Base-by-base conservation (phyloP, 1,284 basidiomycete species). In the Ganoderma lingzhi region DNA sequence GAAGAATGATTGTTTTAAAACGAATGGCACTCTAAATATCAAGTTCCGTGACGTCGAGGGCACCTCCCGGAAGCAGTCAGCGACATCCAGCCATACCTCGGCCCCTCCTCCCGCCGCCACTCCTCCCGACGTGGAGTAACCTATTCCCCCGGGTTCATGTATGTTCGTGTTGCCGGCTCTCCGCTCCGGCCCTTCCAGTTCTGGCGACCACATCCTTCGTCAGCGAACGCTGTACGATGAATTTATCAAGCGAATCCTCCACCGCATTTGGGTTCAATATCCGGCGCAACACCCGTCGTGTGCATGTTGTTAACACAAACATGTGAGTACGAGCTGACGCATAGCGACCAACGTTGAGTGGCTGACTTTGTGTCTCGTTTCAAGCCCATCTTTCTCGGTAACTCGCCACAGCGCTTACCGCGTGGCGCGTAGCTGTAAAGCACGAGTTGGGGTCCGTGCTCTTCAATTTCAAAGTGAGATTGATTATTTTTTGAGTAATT, bases 381-480 rank as follows among this genome's bases (percentile, higher is more conserved):
- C 35, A 35, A 39, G 32, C 8, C 5, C 30, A 37, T n/a, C 30
- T 39, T 35, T 39, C 35, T 30, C 15, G 55, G 14, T 32, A 12
- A n/a, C 35, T 35, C 56, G 56, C 56, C 56, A 59, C 56, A 39
- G 56, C 35, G 56, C 35, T 39, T 59, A 59, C 56, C 19, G 35
- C n/a, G 35, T 17, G 30, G 62, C 62, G 39, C 62, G 53, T 63
- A 48, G 62, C 23, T 3, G 48, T 12, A 23, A 28, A 28, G 23
- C 48, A 12, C 23, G 23, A 12, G 48, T 28, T 23, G 23, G 23
- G 19, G 44, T n/a, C 5, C 17, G 17, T 51, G 48, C 30, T n/a
- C n/a, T 12, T 39, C 17, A 19, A n/a, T 10, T 12, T 39, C 17
- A 19, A n/a, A 39, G n/a, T 60, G 58, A 41, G 23, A n/a, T 15